phyloP scores from a whole-genome alignment of 2,329 filamentous ascomycete species.

The Exophiala lecanii-corni region DNA sequence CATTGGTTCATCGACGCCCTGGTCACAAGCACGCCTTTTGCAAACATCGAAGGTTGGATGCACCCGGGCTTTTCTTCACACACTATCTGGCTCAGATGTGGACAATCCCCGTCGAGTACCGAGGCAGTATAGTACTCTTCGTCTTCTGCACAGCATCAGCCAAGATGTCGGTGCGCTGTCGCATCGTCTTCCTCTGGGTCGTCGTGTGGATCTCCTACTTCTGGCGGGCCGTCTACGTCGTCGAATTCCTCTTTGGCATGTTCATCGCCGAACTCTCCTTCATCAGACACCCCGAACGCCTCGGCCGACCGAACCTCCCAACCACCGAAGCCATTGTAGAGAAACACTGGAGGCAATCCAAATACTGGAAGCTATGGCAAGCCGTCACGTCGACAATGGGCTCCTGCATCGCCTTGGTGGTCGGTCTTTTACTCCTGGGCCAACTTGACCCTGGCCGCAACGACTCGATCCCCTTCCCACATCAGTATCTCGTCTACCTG shows the following conservation, averaged over 20 bases:
- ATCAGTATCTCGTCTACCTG: conserved; percentile 35
- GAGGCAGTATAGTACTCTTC: conserved; percentile 42
- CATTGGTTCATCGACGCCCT: conserved; percentile 26
- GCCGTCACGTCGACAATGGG: conserved; percentile 1
- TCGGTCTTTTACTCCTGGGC: conserved; percentile 9
- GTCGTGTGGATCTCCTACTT: conserved; percentile 4
- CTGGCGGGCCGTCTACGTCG: conserved; percentile 23
- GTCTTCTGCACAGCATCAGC: conserved; percentile 18
- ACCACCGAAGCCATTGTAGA: background rate
- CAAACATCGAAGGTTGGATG: conserved; percentile 20
- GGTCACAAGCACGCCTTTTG: conserved; percentile 32
- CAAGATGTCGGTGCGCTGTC: conserved; percentile 2
- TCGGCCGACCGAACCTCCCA: conserved; percentile 4
- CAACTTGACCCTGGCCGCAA: conserved; percentile 9
- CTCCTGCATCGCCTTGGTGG: conserved; percentile 1
- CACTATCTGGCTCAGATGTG: conserved; percentile 44
- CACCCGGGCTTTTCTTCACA: conserved; percentile 30
- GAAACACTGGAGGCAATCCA: background rate
- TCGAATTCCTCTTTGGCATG: conserved; percentile 39
- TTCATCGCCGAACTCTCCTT: conserved; percentile 39
- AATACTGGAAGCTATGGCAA: background rate
- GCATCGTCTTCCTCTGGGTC: conserved; percentile 5
- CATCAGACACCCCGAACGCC: conserved; percentile 33
- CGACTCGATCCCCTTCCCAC: conserved; percentile 19
- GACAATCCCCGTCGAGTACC: conserved; percentile 45